A percentile compares a stretch with the other conserved stretches of the same genome.
Conservation (phyloP, 2,329 filamentous ascomycete species). For the Bipolaris gigantea region DNA sequence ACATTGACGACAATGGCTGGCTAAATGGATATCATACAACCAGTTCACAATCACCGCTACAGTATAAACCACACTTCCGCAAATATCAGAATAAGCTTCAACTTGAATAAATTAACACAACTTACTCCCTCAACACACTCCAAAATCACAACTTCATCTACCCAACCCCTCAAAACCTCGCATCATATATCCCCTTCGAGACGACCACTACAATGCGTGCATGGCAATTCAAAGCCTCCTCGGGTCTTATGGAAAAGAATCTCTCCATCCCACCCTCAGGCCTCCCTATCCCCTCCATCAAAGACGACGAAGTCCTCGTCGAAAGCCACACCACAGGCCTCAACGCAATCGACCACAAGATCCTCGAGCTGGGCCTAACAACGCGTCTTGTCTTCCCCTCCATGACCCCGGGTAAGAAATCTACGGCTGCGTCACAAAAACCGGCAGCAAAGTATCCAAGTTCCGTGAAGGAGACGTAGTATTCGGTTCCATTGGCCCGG, state of each 20-base stretch:
- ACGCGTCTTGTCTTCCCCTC: slow-evolving; percentile 46
- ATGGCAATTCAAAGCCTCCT: slow-evolving; percentile 24
- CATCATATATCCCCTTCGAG: neutral
- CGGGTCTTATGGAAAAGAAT: slow-evolving; percentile 54
- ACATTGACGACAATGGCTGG: neutral
- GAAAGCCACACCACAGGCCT: slow-evolving; percentile 54
- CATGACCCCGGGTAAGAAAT: slow-evolving; percentile 53
- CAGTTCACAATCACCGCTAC: neutral
- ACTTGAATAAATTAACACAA: neutral
- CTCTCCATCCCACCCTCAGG: slow-evolving; percentile 51
- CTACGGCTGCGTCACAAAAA: slow-evolving; percentile 49
- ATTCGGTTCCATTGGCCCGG: slow-evolving; percentile 33
- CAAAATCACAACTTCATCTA: neutral
- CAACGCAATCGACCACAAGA: slow-evolving; percentile 66
- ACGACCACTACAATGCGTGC: slow-evolving; percentile 56
- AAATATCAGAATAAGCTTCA: neutral
- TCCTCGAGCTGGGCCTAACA: slow-evolving; percentile 53
- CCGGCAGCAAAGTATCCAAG: slow-evolving; percentile 12
- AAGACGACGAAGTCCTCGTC: slow-evolving; percentile 53
- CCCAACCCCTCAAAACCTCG: neutral
- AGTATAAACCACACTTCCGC: neutral
- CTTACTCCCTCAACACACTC: neutral
- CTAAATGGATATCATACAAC: neutral
- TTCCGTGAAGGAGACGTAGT: slow-evolving; percentile 39
- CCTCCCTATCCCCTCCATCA: slow-evolving; percentile 44